Evolutionary conservation across 192 early-diverging fungal species (phyloP).

Genomic region (Martensiomyces pterosporus): DNA sequence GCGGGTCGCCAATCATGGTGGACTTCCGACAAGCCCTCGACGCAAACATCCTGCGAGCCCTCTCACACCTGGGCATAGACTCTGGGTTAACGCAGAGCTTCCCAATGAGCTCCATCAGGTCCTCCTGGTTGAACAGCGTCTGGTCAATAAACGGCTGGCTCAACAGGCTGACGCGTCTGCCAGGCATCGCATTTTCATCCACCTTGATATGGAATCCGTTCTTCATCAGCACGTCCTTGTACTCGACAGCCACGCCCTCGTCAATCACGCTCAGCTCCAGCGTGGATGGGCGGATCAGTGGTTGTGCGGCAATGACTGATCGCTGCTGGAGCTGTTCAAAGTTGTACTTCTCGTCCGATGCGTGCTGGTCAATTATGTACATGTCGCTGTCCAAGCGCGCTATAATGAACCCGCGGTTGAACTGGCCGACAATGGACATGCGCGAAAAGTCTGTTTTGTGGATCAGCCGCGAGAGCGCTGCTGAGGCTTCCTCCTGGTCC

Average conservation of each 20-base stretch:
- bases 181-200: slow-evolving; percentile 55
- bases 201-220: slow-evolving; percentile 82
- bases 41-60: slow-evolving; percentile 73
- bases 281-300: slow-evolving; percentile 64
- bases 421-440: slow-evolving; percentile 91
- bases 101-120: slow-evolving; percentile 37
- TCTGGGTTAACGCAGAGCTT: slow-evolving; percentile 46
- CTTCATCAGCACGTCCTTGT: slow-evolving; percentile 60
- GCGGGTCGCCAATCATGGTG: slow-evolving; percentile 86
- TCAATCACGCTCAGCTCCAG: slow-evolving; percentile 74
- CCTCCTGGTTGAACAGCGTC: slow-evolving; percentile 64
- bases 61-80: slow-evolving; percentile 62
- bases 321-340: slow-evolving; percentile 77
- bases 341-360: slow-evolving; percentile 96
- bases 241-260: slow-evolving; percentile 74
- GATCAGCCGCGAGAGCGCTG: slow-evolving; percentile 51
- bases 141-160: slow-evolving; percentile 73
- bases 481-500: slow-evolving; percentile 12
- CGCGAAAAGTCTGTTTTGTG: slow-evolving; percentile 72
- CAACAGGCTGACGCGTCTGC: slow-evolving; percentile 57
- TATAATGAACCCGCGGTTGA: slow-evolving; percentile 96
- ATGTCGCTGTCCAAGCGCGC: slow-evolving; percentile 60
- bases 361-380: slow-evolving; percentile 97
- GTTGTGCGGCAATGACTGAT: slow-evolving; percentile 61
- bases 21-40: slow-evolving; percentile 87